Evolutionary conservation across 2,329 filamentous ascomycete genomes (phyloP).

Genomic region (Colletotrichum kahawae): DNA sequence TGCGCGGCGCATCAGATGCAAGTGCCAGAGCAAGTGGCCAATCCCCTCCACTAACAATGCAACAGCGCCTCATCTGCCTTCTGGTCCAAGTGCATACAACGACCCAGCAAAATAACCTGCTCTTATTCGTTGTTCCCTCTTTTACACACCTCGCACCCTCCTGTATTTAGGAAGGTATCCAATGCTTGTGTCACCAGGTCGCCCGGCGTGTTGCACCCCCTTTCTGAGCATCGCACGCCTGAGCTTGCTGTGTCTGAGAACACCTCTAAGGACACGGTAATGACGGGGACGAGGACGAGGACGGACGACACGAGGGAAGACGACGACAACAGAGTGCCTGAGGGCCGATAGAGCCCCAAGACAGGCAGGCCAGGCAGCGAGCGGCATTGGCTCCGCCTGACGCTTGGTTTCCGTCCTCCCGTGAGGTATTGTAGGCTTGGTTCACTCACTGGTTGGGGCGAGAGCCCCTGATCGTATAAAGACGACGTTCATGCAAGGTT

Average conservation of each 20-base stretch:
- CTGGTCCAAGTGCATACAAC: background rate
- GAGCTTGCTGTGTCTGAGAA: background rate
- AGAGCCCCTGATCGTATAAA: conserved; percentile 1
- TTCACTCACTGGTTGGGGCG: background rate
- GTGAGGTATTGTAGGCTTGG: background rate
- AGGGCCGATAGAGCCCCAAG: background rate
- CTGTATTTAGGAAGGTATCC: background rate
- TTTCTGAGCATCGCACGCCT: background rate
- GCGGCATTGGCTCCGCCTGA: background rate
- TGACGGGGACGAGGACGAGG: background rate
- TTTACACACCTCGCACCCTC: background rate
- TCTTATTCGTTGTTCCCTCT: background rate
- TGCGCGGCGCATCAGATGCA: background rate
- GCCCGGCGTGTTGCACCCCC: background rate
- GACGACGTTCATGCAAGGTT: background rate
- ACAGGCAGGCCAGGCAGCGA: background rate
- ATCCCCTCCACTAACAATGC: background rate
- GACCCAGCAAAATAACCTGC: background rate
- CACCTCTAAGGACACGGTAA: background rate
- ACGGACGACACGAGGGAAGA: background rate
- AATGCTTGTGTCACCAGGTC: background rate
- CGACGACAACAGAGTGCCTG: background rate
- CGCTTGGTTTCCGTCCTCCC: conserved; percentile 1
- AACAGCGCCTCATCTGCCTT: background rate
- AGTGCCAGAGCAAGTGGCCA: background rate